A percentile compares a stretch with the other conserved stretches of the same genome.
Conservation (phyloP, 306 rosid species). For the Erythrophleum fordii region DNA sequence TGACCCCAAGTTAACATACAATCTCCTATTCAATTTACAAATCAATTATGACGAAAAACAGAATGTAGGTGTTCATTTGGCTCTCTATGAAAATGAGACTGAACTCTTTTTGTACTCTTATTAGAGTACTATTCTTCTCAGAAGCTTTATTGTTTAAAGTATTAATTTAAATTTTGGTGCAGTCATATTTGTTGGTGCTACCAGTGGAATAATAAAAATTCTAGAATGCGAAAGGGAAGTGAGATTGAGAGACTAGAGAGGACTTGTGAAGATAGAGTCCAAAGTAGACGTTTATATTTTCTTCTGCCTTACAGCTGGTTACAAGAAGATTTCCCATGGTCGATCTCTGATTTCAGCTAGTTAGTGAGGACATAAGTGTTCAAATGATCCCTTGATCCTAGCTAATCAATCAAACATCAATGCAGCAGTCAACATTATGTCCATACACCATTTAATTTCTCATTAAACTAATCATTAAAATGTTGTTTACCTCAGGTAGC, state of each 20-base stretch:
- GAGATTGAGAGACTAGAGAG: neutral
- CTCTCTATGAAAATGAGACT: conserved; percentile 17
- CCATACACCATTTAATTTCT: conserved; percentile 6
- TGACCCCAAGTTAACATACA: neutral
- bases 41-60: conserved; percentile 13
- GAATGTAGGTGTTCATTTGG: conserved; percentile 16
- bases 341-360: no score
- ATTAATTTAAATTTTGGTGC: neutral
- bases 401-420: neutral
- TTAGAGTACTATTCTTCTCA: conserved; percentile 1
- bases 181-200: conserved; percentile 6
- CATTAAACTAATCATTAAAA: conserved; percentile 32
- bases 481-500: conserved; percentile 67
- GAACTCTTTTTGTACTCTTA: conserved; percentile 7
- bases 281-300: neutral
- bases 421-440: neutral
- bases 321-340: no score
- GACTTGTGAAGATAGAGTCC: neutral
- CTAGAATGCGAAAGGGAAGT: neutral
- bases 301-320: no score
- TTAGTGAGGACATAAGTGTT: neutral
- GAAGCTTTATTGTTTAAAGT: neutral
- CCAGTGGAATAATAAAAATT: neutral
- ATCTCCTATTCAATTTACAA: conserved; percentile 3
- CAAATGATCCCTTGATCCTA: neutral